phyloP scores from a whole-genome alignment of 2,329 filamentous ascomycete species.

The Trichocomaceae sp. region DNA sequence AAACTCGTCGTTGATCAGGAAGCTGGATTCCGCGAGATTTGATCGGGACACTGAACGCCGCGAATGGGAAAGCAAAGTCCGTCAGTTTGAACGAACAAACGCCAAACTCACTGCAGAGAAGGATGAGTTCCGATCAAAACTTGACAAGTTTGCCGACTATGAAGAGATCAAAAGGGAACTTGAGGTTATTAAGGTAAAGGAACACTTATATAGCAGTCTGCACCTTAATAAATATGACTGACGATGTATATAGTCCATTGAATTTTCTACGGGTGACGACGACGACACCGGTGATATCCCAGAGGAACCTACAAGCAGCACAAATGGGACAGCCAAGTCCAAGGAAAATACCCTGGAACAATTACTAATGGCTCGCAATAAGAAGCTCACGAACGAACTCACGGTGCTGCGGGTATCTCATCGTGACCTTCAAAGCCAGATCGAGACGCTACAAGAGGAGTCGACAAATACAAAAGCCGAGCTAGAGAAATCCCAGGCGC shows the following conservation, averaged over 20 bases:
- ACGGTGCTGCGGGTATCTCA: constrained; percentile 90
- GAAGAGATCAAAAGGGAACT: constrained; percentile 94
- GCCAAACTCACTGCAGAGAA: constrained; percentile 70
- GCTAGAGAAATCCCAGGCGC: constrained; percentile 72
- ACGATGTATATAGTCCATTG: constrained; percentile 63
- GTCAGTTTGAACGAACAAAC: constrained; percentile 72
- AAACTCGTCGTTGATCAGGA: constrained; percentile 84
- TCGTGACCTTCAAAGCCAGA: constrained; percentile 74
- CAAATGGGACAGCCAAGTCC: constrained; percentile 49
- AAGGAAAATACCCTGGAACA: constrained; percentile 83
- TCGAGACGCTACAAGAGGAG: constrained; percentile 76
- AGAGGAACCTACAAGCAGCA: constrained; percentile 25
- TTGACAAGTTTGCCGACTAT: constrained; percentile 88
- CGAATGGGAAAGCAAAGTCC: constrained; percentile 66
- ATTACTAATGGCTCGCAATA: constrained; percentile 84
- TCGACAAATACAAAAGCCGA: constrained; percentile 77
- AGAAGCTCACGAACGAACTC: constrained; percentile 90
- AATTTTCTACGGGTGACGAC: constrained; percentile 86
- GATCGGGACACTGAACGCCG: constrained; percentile 78
- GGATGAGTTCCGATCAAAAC: constrained; percentile 69
- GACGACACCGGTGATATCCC: constrained; percentile 46
- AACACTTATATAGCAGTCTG: neutral
- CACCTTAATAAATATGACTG: neutral
- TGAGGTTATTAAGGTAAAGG: constrained; percentile 71
- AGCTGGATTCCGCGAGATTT: constrained; percentile 73